Evolutionary conservation across 139 green algal genomes (phyloP).

Genomic region (Auxenochlorella pyrenoidosa): DNA sequence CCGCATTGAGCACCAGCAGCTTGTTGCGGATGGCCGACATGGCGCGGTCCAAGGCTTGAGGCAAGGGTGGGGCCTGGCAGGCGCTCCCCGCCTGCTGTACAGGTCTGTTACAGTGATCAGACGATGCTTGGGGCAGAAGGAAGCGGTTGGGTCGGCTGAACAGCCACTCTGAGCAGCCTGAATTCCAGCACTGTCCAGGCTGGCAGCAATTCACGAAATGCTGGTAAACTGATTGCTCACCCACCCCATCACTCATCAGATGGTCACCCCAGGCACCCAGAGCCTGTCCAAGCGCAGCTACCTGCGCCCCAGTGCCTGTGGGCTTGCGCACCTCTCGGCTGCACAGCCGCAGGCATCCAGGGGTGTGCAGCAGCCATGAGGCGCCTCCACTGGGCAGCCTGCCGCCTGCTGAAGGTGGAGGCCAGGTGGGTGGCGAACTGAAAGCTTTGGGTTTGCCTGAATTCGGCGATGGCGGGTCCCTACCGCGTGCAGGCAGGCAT

Average conservation of each 20-base stretch:
- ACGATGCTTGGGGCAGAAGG: too few relatives aligned
- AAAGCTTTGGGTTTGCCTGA: background rate
- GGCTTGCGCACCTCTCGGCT: too few relatives aligned
- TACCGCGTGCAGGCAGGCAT: background rate
- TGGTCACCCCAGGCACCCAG: too few relatives aligned
- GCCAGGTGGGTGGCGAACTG: background rate
- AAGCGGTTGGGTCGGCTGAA: too few relatives aligned
- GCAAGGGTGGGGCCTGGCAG: background rate
- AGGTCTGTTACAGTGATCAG: too few relatives aligned
- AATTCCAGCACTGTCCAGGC: too few relatives aligned
- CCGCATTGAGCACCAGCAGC: constrained; percentile 80
- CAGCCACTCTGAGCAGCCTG: too few relatives aligned
- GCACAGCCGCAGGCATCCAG: background rate
- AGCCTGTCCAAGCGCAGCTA: too few relatives aligned
- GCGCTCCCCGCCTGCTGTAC: too few relatives aligned
- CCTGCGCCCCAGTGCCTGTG: too few relatives aligned
- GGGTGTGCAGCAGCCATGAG: constrained; percentile 1
- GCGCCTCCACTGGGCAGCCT: constrained; percentile 6
- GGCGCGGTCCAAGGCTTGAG: background rate
- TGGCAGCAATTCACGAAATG: too few relatives aligned
- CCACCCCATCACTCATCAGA: too few relatives aligned
- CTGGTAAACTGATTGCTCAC: background rate
- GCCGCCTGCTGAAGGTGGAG: background rate
- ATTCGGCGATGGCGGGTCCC: background rate
- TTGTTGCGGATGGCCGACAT: constrained; percentile 37